Evolutionary conservation across 83 land plant species (phyloP).

Genomic region (Picea mariana): DNA sequence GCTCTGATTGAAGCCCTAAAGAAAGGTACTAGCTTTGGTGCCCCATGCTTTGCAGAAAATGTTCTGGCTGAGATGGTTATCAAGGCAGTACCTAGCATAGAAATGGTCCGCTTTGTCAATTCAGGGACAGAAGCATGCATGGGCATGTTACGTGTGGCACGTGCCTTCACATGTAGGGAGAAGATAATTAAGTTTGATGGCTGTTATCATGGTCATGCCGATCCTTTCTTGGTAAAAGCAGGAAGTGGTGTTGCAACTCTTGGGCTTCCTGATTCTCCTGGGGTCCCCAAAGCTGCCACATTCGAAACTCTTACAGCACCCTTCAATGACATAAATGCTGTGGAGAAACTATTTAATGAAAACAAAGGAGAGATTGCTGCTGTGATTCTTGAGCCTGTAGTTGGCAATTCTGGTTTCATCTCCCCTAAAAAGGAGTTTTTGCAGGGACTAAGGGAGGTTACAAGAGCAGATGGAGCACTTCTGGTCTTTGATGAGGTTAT

Average conservation of each 20-base stretch:
- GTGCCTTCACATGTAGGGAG: constrained; percentile 84
- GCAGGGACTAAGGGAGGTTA: constrained; percentile 57
- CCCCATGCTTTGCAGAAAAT: constrained; percentile 88
- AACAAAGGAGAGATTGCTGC: constrained; percentile 88
- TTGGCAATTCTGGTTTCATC: constrained; percentile 94
- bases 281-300: constrained; percentile 89
- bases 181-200: constrained; percentile 96
- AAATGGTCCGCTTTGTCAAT: constrained; percentile 98
- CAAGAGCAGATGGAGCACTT: constrained; percentile 65
- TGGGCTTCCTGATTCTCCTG: constrained; percentile 90
- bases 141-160: constrained; percentile 90
- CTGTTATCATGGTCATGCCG: constrained; percentile 93
- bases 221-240: constrained; percentile 93
- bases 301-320: constrained; percentile 57
- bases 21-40: constrained; percentile 99
- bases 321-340: constrained; percentile 22
- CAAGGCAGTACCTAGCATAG: constrained; percentile 91
- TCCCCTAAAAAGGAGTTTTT: constrained; percentile 72
- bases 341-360: constrained; percentile 57
- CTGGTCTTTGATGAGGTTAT: constrained; percentile 97
- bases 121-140: constrained; percentile 99
- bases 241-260: constrained; percentile 98
- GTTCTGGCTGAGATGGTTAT: constrained; percentile 89
- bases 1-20: constrained; percentile 85
- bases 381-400: constrained; percentile 94